Base-by-base conservation (phyloP, 768 basidiomycete genomes). In the Sporobolomyces roseus region DNA sequence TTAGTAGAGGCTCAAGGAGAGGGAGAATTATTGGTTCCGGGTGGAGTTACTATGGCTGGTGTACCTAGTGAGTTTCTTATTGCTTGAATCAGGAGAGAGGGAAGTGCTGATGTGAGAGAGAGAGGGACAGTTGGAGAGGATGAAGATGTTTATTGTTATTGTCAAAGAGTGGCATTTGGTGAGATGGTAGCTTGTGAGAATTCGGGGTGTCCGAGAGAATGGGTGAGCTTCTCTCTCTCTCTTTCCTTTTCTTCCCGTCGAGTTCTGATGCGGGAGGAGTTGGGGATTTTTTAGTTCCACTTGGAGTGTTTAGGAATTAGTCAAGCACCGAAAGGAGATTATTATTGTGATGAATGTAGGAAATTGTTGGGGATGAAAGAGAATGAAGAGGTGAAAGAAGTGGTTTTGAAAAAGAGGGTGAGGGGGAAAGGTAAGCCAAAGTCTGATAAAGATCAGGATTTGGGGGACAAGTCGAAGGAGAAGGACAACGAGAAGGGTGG, bases 121-220 rank as follows among this genome's bases (percentile, higher is more conserved):
- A n/a, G n/a, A n/a, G n/a, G n/a, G n/a, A n/a, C n/a, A n/a, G n/a
- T n/a, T n/a, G n/a, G n/a, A n/a, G n/a, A n/a, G n/a, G n/a, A n/a
- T n/a, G n/a, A n/a, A n/a, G n/a, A n/a, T n/a, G n/a, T n/a, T n/a
- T 78, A 75, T 53, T 78, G 78, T 65, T 77, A 75, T 63, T 78
- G 78, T 58, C 50, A 73, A 7, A 71, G 73, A 25, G 76, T 76
- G 21, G 73, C 77, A 0, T 76, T 66, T n/a, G 78, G 76, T 21
- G 71, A 74, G 45, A 78, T 78, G 78, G 62, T 78, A 23, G 77
- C 62, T 0, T 78, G 78, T 68, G 77, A 78, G 46, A 74, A 76
- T 68, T 66, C 73, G 1, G 70, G 75, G 35, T 78, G 77, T 63
- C 46, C 41, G 12, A 43, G 63, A 2, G 75, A 77, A 72, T 78